phyloP scores from a whole-genome alignment of 768 basidiomycete genomes.

The Mycena indigotica region DNA sequence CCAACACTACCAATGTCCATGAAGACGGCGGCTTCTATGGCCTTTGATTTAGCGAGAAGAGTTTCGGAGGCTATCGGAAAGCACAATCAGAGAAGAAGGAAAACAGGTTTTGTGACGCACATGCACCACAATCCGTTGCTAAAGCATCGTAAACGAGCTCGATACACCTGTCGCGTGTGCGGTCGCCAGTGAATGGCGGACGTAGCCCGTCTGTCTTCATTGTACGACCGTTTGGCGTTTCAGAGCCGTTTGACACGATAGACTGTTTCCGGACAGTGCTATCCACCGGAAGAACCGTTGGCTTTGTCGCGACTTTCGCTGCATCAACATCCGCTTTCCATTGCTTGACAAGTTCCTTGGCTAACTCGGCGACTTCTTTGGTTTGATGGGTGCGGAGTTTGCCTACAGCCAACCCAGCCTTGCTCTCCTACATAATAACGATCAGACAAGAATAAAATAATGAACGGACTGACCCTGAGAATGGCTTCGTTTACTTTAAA shows the following conservation, averaged over 20 bases:
- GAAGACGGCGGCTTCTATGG: slow-evolving; percentile 70
- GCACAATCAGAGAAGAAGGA: no score
- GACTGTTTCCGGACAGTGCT: slow-evolving; percentile 36
- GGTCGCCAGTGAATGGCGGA: slow-evolving; percentile 60
- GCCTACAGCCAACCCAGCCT: slow-evolving; percentile 88
- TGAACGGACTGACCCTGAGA: slow-evolving; percentile 63
- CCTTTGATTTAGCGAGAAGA: slow-evolving; percentile 65
- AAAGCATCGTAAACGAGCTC: slow-evolving; percentile 93
- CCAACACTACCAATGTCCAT: slow-evolving; percentile 46
- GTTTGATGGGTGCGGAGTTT: slow-evolving; percentile 77
- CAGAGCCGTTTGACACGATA: slow-evolving; percentile 24
- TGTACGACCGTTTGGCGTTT: slow-evolving; percentile 44
- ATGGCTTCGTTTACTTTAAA: slow-evolving; percentile 71
- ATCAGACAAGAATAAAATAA: slow-evolving; percentile 31
- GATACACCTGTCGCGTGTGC: slow-evolving; percentile 82
- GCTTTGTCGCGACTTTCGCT: slow-evolving; percentile 45
- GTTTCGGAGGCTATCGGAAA: slow-evolving; percentile 76
- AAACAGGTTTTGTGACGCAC: no score
- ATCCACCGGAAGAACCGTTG: slow-evolving; percentile 21
- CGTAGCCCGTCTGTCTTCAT: slow-evolving; percentile 74
- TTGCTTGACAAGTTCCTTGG: slow-evolving; percentile 88
- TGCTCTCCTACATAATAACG: slow-evolving; percentile 76
- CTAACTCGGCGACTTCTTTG: slow-evolving; percentile 76
- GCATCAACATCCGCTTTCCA: slow-evolving; percentile 91
- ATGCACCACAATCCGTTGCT: slow-evolving; percentile 81